Base-by-base conservation (phyloP, 2,329 filamentous ascomycete genomes). In the Iodosphaeria phyllophila region DNA sequence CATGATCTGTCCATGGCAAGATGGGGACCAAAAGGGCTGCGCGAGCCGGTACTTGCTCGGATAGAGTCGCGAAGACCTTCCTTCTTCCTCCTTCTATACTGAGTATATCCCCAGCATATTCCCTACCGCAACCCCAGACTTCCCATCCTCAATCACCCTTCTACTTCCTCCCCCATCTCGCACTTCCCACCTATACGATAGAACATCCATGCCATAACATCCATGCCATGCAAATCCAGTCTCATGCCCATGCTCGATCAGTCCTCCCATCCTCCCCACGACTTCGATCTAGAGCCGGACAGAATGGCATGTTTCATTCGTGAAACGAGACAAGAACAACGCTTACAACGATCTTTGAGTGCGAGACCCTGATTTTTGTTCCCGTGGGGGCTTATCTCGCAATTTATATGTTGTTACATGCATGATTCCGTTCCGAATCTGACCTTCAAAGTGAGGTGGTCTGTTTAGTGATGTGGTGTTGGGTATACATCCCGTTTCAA, bases 371-470 rank as follows among this genome's bases (percentile, higher is more conserved):
- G 32, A 37, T 35, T 34, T 30, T 33, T 32, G 39, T n/a, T n/a
- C n/a, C n/a, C 37, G 29, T 50, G 41, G 44, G 43, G 46, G 39
- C 27, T 34, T 35, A n/a, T n/a, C n/a, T 42, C 45, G 48, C 48
- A 51, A 51, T 51, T 50, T 42, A 48, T 47, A 42, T 39, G 42
- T 42, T 50, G 48, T 39, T 28, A 51, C 48, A 51, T 41, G n/a
- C n/a, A n/a, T 8, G 17, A 16, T 28, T 19, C 19, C 18, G 13
- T 18, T 14, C 7, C 6, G 5, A 5, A 6, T 16, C 22, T 12
- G 4, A 4, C 12, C 25, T 14, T n/a, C n/a, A n/a, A n/a, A n/a
- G n/a, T n/a, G n/a, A n/a, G n/a, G n/a, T n/a, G n/a, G n/a, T n/a
- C n/a, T n/a, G n/a, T n/a, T n/a, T n/a, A n/a, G n/a, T n/a, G n/a